Percentiles rank a stretch among this genome's conserved stretches.
These are phyloP conservation scores for Thalassiosira oceanica DNA, from an alignment of 352 stramenopile genomes.

Conservation along the genomic window DNA sequence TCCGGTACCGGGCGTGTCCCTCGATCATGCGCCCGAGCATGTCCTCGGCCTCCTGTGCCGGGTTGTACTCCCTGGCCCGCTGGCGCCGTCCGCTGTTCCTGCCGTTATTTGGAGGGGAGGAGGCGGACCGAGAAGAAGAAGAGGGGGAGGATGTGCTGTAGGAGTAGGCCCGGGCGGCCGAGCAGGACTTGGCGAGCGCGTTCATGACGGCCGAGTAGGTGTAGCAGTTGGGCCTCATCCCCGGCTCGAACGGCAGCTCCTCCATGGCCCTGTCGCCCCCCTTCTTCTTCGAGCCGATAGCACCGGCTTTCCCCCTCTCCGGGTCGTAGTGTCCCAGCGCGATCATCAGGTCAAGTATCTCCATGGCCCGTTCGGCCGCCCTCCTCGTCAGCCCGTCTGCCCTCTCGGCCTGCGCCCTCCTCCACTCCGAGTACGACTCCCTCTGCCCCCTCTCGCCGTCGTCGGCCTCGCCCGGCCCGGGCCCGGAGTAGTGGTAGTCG, in stretches of 20 bases:
- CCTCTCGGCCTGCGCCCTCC: slow-evolving; percentile 18
- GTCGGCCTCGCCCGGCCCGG: not conserved
- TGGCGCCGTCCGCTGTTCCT: not conserved
- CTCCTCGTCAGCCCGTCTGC: slow-evolving; percentile 33
- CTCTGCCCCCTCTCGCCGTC: slow-evolving; percentile 2
- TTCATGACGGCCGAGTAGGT: slow-evolving; percentile 74
- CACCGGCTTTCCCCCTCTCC: not conserved
- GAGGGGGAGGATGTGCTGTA: not conserved
- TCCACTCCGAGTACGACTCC: slow-evolving; percentile 35
- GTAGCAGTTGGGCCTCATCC: slow-evolving; percentile 57
- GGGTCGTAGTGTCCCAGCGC: slow-evolving; percentile 52
- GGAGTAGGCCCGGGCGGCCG: slow-evolving; percentile 10
- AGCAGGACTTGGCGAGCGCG: slow-evolving; percentile 58
- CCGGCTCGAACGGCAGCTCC: slow-evolving; percentile 33
- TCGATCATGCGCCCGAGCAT: slow-evolving; percentile 51
- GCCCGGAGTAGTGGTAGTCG: slow-evolving; percentile 46
- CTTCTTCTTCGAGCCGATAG: not conserved
- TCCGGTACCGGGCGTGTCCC: slow-evolving; percentile 35
- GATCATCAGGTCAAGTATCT: slow-evolving; percentile 64
- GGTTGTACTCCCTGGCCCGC: slow-evolving; percentile 30
- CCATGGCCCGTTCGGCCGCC: slow-evolving; percentile 46
- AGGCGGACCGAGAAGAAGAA: too few species aligned
- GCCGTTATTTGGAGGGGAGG: too few species aligned
- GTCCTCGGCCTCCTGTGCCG: slow-evolving; percentile 40
- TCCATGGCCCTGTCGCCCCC: not conserved